A percentile compares a stretch with the other conserved stretches of the same genome.
These are phyloP conservation scores for Aspergillus sclerotiicarbonarius DNA, from an alignment of 495 filamentous ascomycete genomes.

Conservation along the genomic window DNA sequence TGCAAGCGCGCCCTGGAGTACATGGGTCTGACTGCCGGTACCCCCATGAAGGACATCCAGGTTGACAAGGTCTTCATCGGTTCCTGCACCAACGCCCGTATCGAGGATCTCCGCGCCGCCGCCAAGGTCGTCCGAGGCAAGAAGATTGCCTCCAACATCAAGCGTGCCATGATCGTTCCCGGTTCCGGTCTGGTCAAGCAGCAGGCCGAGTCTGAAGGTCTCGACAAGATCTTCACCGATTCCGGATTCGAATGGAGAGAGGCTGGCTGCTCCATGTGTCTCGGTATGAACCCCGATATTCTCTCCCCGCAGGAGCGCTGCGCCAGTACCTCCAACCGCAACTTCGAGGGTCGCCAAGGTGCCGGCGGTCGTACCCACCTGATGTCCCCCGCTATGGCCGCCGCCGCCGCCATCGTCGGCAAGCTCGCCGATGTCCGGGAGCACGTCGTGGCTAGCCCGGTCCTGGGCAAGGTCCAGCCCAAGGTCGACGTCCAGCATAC, in stretches of 20 bases:
- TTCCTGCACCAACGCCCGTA: constrained; percentile 94
- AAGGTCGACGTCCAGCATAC: constrained; percentile 58
- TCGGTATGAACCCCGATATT: constrained; percentile 99
- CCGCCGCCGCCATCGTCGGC: constrained; percentile 82
- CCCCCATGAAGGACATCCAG: constrained; percentile 82
- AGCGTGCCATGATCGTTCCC: constrained; percentile 92
- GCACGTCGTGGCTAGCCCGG: constrained; percentile 58
- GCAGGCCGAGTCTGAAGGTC: constrained; percentile 86
- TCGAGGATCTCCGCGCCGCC: constrained; percentile 91
- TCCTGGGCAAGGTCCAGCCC: constrained; percentile 56
- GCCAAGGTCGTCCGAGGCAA: constrained; percentile 81
- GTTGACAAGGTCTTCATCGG: constrained; percentile 98
- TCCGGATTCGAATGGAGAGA: constrained; percentile 98
- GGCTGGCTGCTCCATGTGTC: constrained; percentile 97
- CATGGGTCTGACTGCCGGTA: constrained; percentile 87
- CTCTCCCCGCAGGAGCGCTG: constrained; percentile 91
- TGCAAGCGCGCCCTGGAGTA: constrained; percentile 85
- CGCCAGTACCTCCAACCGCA: constrained; percentile 93
- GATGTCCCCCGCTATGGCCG: constrained; percentile 97
- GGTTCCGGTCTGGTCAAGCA: constrained; percentile 93
- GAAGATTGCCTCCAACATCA: constrained; percentile 82
- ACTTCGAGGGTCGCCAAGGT: constrained; percentile 96
- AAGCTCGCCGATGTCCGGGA: constrained; percentile 91
- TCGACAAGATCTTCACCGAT: constrained; percentile 87
- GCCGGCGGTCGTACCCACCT: constrained; percentile 91